Evolutionary conservation across 2,329 filamentous ascomycete genomes (phyloP), one percentile per base, ranked within the genome.

Genomic region (Ophiostoma novo-ulmi): DNA sequence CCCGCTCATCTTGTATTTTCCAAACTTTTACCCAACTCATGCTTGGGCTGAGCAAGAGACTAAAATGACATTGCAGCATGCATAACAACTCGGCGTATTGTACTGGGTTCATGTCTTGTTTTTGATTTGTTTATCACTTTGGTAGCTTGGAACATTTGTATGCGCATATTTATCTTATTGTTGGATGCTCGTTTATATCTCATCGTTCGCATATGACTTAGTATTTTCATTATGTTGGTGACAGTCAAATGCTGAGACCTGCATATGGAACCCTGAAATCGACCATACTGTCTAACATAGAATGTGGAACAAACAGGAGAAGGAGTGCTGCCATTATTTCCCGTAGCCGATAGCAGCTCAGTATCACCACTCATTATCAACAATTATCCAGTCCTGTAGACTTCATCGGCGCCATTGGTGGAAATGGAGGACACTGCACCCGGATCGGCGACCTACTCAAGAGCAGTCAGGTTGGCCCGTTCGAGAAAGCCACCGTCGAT

Each of bases 401-500:
- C 31, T 3, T 31, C 31, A 31, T 31, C 3, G 1, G 31, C 31
- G 31, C 31, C 31, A 31, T 31, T 31, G 31, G 31, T 31, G 31
- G 31, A 31, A 31, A 4, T 31, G 31, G 31, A 22, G 7, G 52
- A 5, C 52, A 10, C 22, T 58, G 22, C 52, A 26, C 52, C 48
- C 52, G 22, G 52, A 58, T 58, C 52, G 52, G 11, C 52, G 52
- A 58, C 52, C 48, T 36, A 71, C 14, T 38, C 17, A 17, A 71
- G 26, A 10, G 67, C 55, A 2, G 72, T 73, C 17, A 69, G n/a
- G 66, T 78, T 76, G 48, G 78, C 76, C 22, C 76, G 73, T 67
- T 76, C 75, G 68, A 82, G 70, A 69, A 74, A 79, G 0, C 79
- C 79, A 0, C 73, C 74, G 5, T 73, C 72, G n/a, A 82, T 67